Evolutionary conservation across 2,329 filamentous ascomycete genomes (phyloP), one percentile per base, ranked within the genome.

Genomic region (Blumeria hordei): DNA sequence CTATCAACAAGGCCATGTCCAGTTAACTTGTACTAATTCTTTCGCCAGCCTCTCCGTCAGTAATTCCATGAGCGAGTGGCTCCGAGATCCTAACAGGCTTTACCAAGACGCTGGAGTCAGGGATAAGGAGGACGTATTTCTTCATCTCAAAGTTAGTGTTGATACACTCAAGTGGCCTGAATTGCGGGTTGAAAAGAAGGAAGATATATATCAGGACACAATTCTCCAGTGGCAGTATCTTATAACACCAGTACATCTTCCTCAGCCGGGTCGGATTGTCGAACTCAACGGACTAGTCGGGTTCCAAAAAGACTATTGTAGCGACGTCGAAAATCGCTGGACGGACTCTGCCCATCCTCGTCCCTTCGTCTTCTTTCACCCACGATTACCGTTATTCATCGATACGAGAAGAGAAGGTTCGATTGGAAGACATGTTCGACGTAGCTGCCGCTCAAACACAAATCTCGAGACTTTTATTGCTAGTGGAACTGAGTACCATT

Each of bases 361-460:
- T 1, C 85, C 85, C 0, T 88, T 88, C 62, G 83, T 90, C 28
- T 86, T 88, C 65, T 90, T 96, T 67, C 88, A 93, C 63, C 86
- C 88, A 0, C 75, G 81, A 57, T 77, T 96, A 8, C 90, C 90
- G 0, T 76, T 98, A 11, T 94, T 88, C 69, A 92, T 98, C 63
- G 92, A 95, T 67, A 92, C 88, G 9, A 77, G 92, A 57, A 78
- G 78, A 65, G 87, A 94, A 69, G 92, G 90, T 21, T 94, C 86
- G 4, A 71, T 80, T 37, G 80, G 92, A 56, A 84, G 92, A 47
- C 95, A 92, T 65, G 80, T 93, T n/a, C 80, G 92, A 56, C 79
- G 90, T 60, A 96, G 92, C 63, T 98, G 92, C 70, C 80, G 78
- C 58, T 86, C 92, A 1, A 98, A 96, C 64, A 79, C 92, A n/a